phyloP scores from a whole-genome alignment of 352 stramenopile genomes.

The Halophytophthora batemanensis region DNA sequence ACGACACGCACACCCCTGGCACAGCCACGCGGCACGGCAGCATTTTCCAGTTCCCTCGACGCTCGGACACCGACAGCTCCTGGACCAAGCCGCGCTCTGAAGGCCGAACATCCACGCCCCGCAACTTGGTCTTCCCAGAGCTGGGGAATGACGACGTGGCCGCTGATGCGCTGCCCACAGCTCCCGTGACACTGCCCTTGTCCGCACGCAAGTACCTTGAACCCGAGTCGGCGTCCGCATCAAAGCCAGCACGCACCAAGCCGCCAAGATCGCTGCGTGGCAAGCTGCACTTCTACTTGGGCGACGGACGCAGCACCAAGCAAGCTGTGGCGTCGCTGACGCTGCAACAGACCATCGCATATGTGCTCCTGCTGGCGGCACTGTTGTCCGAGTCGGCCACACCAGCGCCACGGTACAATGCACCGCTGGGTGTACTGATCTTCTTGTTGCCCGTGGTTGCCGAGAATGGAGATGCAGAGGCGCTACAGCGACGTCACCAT shows the following conservation, averaged over 20 bases:
- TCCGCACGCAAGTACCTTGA: slow-evolving; percentile 27
- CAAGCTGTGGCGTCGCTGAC: slow-evolving; percentile 38
- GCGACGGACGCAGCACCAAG: slow-evolving; percentile 17
- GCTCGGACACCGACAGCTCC: too few relatives aligned
- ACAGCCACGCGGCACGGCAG: too few relatives aligned
- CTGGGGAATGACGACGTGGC: too few relatives aligned
- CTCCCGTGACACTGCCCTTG: neutral
- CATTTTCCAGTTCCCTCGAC: too few relatives aligned
- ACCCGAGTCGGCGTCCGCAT: neutral
- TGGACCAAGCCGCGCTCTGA: too few relatives aligned
- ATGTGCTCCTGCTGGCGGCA: slow-evolving; percentile 47
- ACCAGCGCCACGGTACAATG: slow-evolving; percentile 67
- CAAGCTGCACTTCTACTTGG: slow-evolving; percentile 25
- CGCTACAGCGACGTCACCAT: slow-evolving; percentile 30
- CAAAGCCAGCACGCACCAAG: slow-evolving; percentile 7
- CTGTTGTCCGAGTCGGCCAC: slow-evolving; percentile 64
- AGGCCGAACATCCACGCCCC: too few relatives aligned
- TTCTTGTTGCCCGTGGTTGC: slow-evolving; percentile 32
- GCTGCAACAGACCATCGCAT: slow-evolving; percentile 55
- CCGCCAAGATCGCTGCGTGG: slow-evolving; percentile 20
- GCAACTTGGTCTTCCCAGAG: too few relatives aligned
- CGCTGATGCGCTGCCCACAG: too few relatives aligned
- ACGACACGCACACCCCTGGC: too few relatives aligned
- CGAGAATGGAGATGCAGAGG: slow-evolving; percentile 21
- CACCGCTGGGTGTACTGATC: slow-evolving; percentile 51